phyloP scores from a whole-genome alignment of 2,329 filamentous ascomycete species.

The Coniochaeta sp. region DNA sequence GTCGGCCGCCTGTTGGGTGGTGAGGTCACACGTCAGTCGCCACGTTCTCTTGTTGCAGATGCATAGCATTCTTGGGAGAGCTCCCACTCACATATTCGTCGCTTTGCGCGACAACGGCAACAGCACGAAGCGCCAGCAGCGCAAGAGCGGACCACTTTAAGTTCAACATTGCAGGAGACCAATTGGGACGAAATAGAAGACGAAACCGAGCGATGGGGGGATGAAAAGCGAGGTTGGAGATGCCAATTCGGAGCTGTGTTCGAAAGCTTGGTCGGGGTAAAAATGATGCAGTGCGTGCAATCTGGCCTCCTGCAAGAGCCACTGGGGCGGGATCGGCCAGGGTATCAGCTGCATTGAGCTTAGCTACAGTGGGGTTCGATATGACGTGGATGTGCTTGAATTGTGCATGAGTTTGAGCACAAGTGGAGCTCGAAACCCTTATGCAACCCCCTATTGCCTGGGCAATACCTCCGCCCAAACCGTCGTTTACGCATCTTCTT shows the following conservation, averaged over 20 bases:
- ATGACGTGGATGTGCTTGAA: not conserved
- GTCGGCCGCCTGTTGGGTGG: constrained; percentile 10
- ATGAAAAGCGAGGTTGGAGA: not conserved
- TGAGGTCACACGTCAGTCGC: constrained; percentile 13
- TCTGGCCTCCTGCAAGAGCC: constrained; percentile 4
- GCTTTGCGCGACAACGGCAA: constrained; percentile 56
- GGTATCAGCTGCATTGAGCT: not conserved
- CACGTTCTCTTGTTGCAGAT: constrained; percentile 42
- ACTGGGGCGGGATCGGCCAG: no score
- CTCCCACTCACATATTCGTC: constrained; percentile 40
- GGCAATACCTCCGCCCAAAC: no score
- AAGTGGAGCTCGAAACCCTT: not conserved
- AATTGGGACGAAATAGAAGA: constrained; percentile 14
- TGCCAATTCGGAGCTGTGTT: constrained; percentile 1
- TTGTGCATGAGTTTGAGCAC: not conserved
- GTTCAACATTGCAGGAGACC: constrained; percentile 55
- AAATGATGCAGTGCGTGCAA: constrained; percentile 4
- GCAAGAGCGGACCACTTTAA: constrained; percentile 67
- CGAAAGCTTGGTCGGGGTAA: not conserved
- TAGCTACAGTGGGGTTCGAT: not conserved
- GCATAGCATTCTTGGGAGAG: constrained; percentile 2
- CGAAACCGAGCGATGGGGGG: not conserved
- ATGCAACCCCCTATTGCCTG: no score
- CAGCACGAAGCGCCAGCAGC: constrained; percentile 61
- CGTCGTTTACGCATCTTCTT: no score